Conservation (phyloP, 148 eudicot genomes). For the Spergularia bocconei region DNA sequence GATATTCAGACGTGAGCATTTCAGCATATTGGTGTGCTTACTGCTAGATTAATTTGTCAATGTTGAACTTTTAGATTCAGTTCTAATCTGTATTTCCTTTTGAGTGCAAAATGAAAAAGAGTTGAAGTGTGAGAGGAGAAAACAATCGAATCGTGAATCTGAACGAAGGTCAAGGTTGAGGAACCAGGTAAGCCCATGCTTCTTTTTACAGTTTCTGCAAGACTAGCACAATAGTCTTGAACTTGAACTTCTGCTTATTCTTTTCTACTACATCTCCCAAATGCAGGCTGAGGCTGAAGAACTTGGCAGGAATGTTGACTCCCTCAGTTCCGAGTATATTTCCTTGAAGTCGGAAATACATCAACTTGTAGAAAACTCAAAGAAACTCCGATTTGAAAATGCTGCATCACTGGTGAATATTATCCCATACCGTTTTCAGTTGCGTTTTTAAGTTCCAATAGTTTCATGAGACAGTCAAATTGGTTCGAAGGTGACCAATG, state of each 20-base stretch:
- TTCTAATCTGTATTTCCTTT: not conserved
- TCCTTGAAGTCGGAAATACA: constrained; percentile 69
- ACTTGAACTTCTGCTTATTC: not conserved
- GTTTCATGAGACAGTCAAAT: no score
- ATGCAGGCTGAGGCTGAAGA: constrained; percentile 92
- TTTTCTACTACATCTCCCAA: not conserved
- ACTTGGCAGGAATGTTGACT: constrained; percentile 69
- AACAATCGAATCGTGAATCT: constrained; percentile 94
- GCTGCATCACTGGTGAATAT: constrained; percentile 51
- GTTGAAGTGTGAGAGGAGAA: constrained; percentile 85
- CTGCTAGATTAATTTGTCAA: not conserved
- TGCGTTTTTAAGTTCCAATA: not conserved
- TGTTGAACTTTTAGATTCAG: not conserved
- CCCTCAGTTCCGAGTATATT: constrained; percentile 63
- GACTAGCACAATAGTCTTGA: not conserved
- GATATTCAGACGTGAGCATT: not conserved
- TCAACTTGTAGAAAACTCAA: constrained; percentile 56
- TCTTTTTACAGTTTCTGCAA: not conserved
- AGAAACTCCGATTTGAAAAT: constrained; percentile 69
- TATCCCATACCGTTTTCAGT: not conserved
- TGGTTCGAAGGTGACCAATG: no score
- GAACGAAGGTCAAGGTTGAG: constrained; percentile 93
- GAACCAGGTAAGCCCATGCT: constrained; percentile 58
- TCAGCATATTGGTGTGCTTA: not conserved
- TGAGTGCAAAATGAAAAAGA: constrained; percentile 66